A percentile compares a stretch with the other conserved stretches of the same genome.
phyloP scores from a whole-genome alignment of 768 basidiomycete genomes.

The Boletus patriciae region DNA sequence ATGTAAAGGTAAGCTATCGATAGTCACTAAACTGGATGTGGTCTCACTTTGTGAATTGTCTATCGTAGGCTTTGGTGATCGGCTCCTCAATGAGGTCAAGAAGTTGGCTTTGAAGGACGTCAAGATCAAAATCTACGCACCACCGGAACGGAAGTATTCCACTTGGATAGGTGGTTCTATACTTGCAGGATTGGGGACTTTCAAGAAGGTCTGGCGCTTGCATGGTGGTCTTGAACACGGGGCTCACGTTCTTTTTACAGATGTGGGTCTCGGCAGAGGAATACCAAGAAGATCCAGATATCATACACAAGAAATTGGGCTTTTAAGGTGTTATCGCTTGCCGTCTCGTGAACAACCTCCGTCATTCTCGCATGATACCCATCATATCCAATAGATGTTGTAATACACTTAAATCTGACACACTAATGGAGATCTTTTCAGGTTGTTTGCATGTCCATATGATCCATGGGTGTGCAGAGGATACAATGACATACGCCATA shows the following conservation, averaged over 20 bases:
- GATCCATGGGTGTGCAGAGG: conserved; percentile 24
- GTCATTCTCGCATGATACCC: conserved; percentile 33
- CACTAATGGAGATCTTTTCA: conserved; percentile 24
- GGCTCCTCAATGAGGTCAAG: conserved; percentile 94
- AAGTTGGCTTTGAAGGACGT: conserved; percentile 92
- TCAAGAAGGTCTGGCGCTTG: conserved; percentile 76
- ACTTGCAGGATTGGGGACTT: conserved; percentile 91
- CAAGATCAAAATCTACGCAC: conserved; percentile 99
- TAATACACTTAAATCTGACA: conserved; percentile 33
- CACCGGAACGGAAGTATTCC: conserved; percentile 98
- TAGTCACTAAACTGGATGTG: conserved; percentile 4
- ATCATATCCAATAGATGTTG: conserved; percentile 30
- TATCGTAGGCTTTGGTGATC: conserved; percentile 84
- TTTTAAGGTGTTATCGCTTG: conserved; percentile 46
- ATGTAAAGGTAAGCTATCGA: conserved; percentile 68
- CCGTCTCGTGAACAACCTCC: conserved; percentile 10
- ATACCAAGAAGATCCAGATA: conserved; percentile 98
- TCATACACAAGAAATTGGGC: conserved; percentile 94
- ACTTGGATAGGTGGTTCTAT: conserved; percentile 98
- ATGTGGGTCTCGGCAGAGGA: conserved; percentile 99
- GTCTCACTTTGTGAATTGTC: conserved; percentile 19
- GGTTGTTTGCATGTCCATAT: conserved; percentile 28
- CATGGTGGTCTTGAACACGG: not conserved
- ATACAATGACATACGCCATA: conserved; percentile 41
- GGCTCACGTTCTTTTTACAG: conserved; percentile 40